Evolutionary conservation across 345 rosid genomes (phyloP), one percentile per base, ranked within the genome.

Genomic region (Lepidium sativum): DNA sequence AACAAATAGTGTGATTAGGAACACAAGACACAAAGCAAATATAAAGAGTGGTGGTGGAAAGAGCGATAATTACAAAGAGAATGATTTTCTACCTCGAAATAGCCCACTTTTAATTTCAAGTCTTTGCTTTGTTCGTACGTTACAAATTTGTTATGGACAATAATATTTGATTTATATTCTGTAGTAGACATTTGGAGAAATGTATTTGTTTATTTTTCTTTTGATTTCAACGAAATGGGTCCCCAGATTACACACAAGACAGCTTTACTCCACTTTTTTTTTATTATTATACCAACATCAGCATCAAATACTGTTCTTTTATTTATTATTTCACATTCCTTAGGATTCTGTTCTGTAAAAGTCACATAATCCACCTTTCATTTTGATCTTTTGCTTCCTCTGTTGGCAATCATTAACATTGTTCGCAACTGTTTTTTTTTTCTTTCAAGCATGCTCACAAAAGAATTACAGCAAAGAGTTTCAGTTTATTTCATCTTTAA

Each of bases 321-420:
- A 29, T 50, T 51, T 49, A 49, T 65, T 65, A 33, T 38, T 51
- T 65, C 67, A 58, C 76, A 72, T 72, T 57, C 71, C 76, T 72
- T 72, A 72, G 71, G 76, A 72, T 65, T 72, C 71, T 65, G 61
- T 58, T 72, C 71, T 72, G 76, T 65, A 72, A 72, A 72, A 72
- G 76, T 72, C 71, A 72, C 76, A 72, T 72, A 71, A 72, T 65
- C 76, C 76, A 72, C 65, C 71, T 72, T 58, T 65, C 62, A 40
- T 49, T 49, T 72, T 64, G 47, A 72, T 65, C 11, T 65, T 65
- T 72, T 72, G 71, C 71, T 42, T 65, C 76, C 66, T 72, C 71
- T 49, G 34, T 57, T 72, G 76, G 76, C 67, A 72, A 72, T 72
- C 76, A 72, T 72, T 72, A 65, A 58, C 76, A 59, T 65, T 61